Evolutionary conservation across 345 rosid species (phyloP), one percentile per base, ranked within the genome.

Genomic region (Linum usitatissimum): DNA sequence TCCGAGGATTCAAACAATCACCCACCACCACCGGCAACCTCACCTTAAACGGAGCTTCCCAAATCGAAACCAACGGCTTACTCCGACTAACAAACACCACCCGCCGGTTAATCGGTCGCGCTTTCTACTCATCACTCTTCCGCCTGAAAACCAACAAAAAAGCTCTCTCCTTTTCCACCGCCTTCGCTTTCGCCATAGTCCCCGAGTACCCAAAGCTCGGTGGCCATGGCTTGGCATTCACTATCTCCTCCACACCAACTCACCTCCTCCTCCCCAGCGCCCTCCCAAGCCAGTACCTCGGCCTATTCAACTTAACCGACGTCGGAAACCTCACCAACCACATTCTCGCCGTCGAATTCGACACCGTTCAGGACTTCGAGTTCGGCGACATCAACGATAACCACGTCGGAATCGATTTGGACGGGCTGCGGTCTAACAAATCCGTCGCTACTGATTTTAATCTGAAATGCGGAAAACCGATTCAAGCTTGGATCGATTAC

Each of bases 401-500:
- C 71, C 98, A 89, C 72, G 81, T 89, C 1, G 98, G 98, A 34
- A 76, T 92, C 66, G 79, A 92, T 75, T 75, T 92, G 64, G 71
- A 89, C 70, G 76, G 78, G 70, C 9, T 92, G 72, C 64, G 3
- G 13, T 92, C 98, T 6, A 85, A 68, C 61, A 48, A 20, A 60
- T 85, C 95, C 3, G 87, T 57, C 45, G 56, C 88, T 4, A 97
- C 86, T 49, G 83, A 63, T 60, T 67, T 92, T 31, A 55, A 20
- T 53, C 77, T 92, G 31, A 78, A 80, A 18, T 73, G 88, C 36
- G 86, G 90, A 12, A 6, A 38, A 53, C 73, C 76, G 55, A 73
- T 85, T 20, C 94, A 81, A 78, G 88, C 88, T 49, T 92, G 98
- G 98, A 57, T 92, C 64, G 97, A 90, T 63, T 92, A 89, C 53